These are phyloP conservation scores for Mycena sp. DNA, from an alignment of 1,284 basidiomycete genomes.

Conservation along the genomic window DNA sequence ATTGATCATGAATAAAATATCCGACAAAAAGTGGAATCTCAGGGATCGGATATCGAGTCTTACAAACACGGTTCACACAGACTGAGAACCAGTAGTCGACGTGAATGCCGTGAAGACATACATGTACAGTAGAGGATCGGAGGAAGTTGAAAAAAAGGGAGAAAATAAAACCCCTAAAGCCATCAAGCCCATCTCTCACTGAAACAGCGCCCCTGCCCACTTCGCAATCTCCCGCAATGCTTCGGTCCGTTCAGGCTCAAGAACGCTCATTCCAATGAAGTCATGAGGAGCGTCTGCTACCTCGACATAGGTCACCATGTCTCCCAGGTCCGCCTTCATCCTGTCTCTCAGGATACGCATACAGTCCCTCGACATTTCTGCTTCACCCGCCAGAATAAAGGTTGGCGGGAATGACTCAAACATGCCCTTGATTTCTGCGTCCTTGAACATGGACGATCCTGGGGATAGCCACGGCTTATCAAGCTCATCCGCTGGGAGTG, in stretches of 20 bases:
- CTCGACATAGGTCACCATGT: constrained; percentile 57
- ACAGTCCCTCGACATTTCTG: constrained; percentile 60
- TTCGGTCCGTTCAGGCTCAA: constrained; percentile 64
- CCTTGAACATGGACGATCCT: not conserved
- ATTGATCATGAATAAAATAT: too few species aligned
- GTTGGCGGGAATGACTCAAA: constrained; percentile 66
- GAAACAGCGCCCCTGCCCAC: too few species aligned
- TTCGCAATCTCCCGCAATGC: constrained; percentile 54
- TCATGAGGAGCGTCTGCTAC: constrained; percentile 62
- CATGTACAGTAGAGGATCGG: too few species aligned
- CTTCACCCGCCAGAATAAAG: constrained; percentile 61
- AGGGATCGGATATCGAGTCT: too few species aligned
- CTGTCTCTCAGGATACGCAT: constrained; percentile 53
- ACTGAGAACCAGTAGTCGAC: too few species aligned
- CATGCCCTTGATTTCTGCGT: constrained; percentile 42
- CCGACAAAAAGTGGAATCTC: too few species aligned
- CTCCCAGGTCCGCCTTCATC: constrained; percentile 59
- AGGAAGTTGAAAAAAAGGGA: too few species aligned
- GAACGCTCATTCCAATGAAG: constrained; percentile 51
- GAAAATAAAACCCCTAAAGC: too few species aligned
- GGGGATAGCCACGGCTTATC: constrained; percentile 13
- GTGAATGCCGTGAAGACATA: too few species aligned
- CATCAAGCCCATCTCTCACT: too few species aligned
- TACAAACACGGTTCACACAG: too few species aligned
- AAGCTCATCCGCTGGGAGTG: not conserved